Conservation (phyloP, 2,329 filamentous ascomycete genomes). For the Neonectria coccinea region DNA sequence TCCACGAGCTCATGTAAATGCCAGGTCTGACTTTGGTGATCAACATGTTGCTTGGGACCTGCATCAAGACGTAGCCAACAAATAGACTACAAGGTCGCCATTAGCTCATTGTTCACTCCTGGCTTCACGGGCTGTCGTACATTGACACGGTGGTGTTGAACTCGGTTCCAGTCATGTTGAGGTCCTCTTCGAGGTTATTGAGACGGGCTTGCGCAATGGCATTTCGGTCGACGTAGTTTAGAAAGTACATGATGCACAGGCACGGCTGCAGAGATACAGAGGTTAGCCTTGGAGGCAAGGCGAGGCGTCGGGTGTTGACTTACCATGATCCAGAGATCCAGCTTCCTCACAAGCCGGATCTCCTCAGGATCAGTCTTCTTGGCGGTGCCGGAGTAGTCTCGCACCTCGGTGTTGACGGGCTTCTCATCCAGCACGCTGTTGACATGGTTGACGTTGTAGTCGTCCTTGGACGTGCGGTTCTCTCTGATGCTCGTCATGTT, state of each 20-base stretch:
- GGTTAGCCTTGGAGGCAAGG: conserved; percentile 9
- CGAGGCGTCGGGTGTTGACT: conserved; percentile 9
- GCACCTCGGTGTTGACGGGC: conserved; percentile 27
- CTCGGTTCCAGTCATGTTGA: conserved; percentile 66
- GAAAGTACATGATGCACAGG: conserved; percentile 58
- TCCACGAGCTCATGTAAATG: conserved; percentile 57
- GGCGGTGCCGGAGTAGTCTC: conserved; percentile 54
- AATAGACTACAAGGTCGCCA: conserved; percentile 42
- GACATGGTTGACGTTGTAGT: conserved; percentile 37
- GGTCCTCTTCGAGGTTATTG: conserved; percentile 61
- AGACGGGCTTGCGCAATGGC: conserved; percentile 60
- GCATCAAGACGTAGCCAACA: conserved; percentile 59
- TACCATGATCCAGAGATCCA: conserved; percentile 57
- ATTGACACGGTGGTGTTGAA: conserved; percentile 62
- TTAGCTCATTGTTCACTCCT: conserved; percentile 6
- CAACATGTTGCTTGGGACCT: conserved; percentile 56
- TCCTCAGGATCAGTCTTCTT: conserved; percentile 56
- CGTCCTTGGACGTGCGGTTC: conserved; percentile 28
- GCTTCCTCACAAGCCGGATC: conserved; percentile 55
- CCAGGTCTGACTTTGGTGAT: conserved; percentile 56
- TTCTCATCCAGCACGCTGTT: conserved; percentile 43
- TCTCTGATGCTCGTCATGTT: conserved; percentile 19
- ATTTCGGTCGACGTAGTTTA: conserved; percentile 59
- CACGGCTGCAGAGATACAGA: conserved; percentile 34
- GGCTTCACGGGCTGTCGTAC: conserved; percentile 28